phyloP scores from a whole-genome alignment of 306 rosid genomes.

The Cicer pinnatifidum region DNA sequence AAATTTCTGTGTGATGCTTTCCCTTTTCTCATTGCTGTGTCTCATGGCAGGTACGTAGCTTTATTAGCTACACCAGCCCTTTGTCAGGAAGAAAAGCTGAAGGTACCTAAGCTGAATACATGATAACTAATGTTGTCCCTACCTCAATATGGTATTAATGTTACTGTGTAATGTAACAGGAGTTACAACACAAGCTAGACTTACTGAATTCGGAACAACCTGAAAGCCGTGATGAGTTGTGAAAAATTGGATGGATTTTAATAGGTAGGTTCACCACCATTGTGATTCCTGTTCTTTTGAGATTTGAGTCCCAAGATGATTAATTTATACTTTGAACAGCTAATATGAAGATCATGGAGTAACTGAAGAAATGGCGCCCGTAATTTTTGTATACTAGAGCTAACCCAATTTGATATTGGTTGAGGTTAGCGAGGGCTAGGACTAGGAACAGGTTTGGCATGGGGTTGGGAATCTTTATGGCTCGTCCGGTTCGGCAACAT shows the following conservation, averaged over 20 bases:
- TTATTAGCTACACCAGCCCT: constrained; percentile 80
- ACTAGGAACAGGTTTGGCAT: constrained; percentile 26
- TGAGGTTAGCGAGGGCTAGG: constrained; percentile 39
- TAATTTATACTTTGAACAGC: constrained; percentile 43
- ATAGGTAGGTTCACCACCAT: constrained; percentile 44
- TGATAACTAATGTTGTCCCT: constrained; percentile 25
- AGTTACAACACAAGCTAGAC: constrained; percentile 79
- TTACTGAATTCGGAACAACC: constrained; percentile 71
- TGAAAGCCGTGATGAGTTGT: constrained; percentile 78
- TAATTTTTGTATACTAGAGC: constrained; percentile 46
- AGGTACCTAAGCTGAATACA: constrained; percentile 56
- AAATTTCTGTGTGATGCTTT: not conserved
- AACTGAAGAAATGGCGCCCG: constrained; percentile 41
- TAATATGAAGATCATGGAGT: constrained; percentile 45
- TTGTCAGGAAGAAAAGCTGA: constrained; percentile 81
- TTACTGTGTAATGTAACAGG: constrained; percentile 56
- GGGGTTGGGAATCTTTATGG: constrained; percentile 43
- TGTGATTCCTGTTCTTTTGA: constrained; percentile 26
- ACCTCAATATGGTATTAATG: constrained; percentile 41
- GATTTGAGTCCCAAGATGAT: constrained; percentile 39
- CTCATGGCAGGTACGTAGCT: constrained; percentile 78
- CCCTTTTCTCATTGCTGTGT: constrained; percentile 39
- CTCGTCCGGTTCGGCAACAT: constrained; percentile 18
- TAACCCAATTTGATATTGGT: constrained; percentile 40
- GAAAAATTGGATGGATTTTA: constrained; percentile 37